phyloP scores from a whole-genome alignment of 1,139 yeast species.

The Hyphopichia wangnamkhiaoensis region DNA sequence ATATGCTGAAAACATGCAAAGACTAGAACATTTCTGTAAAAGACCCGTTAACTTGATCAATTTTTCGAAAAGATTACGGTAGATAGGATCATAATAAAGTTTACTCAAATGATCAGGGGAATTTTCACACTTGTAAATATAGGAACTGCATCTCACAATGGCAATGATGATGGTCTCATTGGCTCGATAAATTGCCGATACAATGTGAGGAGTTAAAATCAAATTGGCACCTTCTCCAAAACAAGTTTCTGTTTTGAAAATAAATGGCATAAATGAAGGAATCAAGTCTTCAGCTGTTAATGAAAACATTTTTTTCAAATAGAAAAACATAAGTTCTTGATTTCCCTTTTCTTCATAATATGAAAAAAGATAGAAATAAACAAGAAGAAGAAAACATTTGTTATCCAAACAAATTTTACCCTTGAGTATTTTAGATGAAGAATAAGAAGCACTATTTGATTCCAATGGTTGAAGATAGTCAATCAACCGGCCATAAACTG shows the following conservation, averaged over 20 bases:
- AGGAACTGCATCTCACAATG: slow-evolving; percentile 14
- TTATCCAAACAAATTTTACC: slow-evolving; percentile 16
- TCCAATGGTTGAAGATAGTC: slow-evolving; percentile 10
- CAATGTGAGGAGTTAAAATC: slow-evolving; percentile 20
- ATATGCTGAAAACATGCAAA: slow-evolving; percentile 10
- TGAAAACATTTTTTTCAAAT: slow-evolving; percentile 19
- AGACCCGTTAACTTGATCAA: slow-evolving; percentile 13
- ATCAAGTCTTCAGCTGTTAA: slow-evolving; percentile 19
- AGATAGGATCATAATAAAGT: slow-evolving; percentile 4
- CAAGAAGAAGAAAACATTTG: slow-evolving; percentile 18
- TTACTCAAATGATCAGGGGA: slow-evolving; percentile 6
- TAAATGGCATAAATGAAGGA: slow-evolving; percentile 26
- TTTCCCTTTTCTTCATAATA: slow-evolving; percentile 20
- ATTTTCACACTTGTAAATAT: slow-evolving; percentile 3
- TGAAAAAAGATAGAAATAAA: slow-evolving; percentile 26
- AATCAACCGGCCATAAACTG: slow-evolving; percentile 7
- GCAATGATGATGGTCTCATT: slow-evolving; percentile 21
- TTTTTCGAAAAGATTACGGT: slow-evolving; percentile 4
- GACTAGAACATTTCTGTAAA: slow-evolving; percentile 17
- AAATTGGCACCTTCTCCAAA: slow-evolving; percentile 21
- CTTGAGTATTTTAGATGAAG: slow-evolving; percentile 12
- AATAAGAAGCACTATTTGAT: slow-evolving; percentile 10
- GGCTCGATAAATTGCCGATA: slow-evolving; percentile 22
- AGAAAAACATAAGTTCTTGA: slow-evolving; percentile 17
- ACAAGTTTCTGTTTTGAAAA: slow-evolving; percentile 17